These are phyloP conservation scores for Amylocarpus encephaloides DNA, from an alignment of 2,329 filamentous ascomycete species.

Conservation along the genomic window DNA sequence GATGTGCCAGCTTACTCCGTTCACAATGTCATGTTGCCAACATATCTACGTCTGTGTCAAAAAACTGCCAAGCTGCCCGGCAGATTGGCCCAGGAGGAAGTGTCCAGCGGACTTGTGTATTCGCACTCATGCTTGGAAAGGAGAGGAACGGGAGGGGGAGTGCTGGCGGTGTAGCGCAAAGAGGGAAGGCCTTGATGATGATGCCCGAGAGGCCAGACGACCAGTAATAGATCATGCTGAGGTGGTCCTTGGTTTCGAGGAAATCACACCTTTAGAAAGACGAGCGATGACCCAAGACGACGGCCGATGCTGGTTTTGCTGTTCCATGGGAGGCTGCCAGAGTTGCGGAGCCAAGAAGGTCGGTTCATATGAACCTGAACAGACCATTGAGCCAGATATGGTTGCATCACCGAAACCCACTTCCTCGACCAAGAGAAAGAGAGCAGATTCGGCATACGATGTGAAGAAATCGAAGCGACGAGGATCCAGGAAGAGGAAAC, in stretches of 20 bases:
- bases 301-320: slow-evolving; percentile 22
- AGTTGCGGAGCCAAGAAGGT: slow-evolving; percentile 12
- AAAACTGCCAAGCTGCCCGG: slow-evolving; percentile 20
- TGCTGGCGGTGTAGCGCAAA: slow-evolving; percentile 27
- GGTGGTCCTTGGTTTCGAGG: slow-evolving; percentile 18
- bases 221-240: slow-evolving; percentile 23
- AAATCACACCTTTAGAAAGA: slow-evolving; percentile 12
- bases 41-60: slow-evolving; percentile 21
- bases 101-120: slow-evolving; percentile 26
- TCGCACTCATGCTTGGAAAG: slow-evolving; percentile 8
- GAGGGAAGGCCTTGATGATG: background rate
- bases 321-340: slow-evolving; percentile 12
- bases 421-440: background rate
- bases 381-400: background rate
- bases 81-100: slow-evolving; percentile 23
- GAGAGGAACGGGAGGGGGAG: slow-evolving; percentile 9
- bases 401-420: background rate
- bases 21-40: slow-evolving; percentile 23
- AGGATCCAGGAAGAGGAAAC: too few species aligned
- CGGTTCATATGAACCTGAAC: background rate
- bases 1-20: slow-evolving; percentile 26
- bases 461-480: too few species aligned
- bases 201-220: slow-evolving; percentile 16
- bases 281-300: slow-evolving; percentile 10
- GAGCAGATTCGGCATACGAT: too few species aligned